Base-by-base conservation (phyloP, 1,284 basidiomycete genomes). In the Meira nashicola region DNA sequence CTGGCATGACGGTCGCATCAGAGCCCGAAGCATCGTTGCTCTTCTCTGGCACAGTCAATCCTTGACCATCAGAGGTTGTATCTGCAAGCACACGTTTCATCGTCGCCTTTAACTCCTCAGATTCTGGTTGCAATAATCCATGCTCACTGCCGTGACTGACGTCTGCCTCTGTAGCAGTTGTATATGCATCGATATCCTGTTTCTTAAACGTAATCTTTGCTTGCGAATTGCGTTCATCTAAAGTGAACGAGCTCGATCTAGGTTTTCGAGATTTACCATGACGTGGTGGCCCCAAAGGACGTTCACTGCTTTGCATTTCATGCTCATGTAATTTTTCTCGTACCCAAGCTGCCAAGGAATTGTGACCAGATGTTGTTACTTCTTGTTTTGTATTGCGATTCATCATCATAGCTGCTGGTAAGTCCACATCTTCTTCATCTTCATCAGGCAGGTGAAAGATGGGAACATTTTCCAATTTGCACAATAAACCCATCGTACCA, bases 401-500 rank as follows among this genome's bases (percentile, higher is more conserved):
- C 82, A 89, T 86, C 75, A 90, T 83, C 48, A 92, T 80, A 38
- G 84, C 82, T 0, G 88, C 88, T 7, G 88, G 85, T 0, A 89
- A 78, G 4, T 87, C 87, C 7, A 86, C 74, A 65, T 87, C 78
- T 76, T 93, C 80, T 46, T 72, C 73, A 44, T 71, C 67, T 37
- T 72, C 70, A 14, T 71, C 69, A 12, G 64, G 65, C 25, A 76
- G 66, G 37, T 76, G 75, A 19, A 71, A 67, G 21, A 64, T 54
- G 7, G 73, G 65, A 0, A 90, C 85, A 75, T 98, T 97, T 77
- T 97, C 93, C 38, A 93, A 79, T 71, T 89, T 86, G 77, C 89
- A 90, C n/a, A 96, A 80, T 74, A 97, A 86, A 28, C 80, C 77
- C 0, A 90, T 89, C 60, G 88, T 87, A 4, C 95, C 95, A 0